Percentiles rank a stretch among this genome's conserved stretches.
Evolutionary conservation across 2,329 filamentous ascomycete genomes (phyloP).

Genomic region (Akanthomyces muscarius): DNA sequence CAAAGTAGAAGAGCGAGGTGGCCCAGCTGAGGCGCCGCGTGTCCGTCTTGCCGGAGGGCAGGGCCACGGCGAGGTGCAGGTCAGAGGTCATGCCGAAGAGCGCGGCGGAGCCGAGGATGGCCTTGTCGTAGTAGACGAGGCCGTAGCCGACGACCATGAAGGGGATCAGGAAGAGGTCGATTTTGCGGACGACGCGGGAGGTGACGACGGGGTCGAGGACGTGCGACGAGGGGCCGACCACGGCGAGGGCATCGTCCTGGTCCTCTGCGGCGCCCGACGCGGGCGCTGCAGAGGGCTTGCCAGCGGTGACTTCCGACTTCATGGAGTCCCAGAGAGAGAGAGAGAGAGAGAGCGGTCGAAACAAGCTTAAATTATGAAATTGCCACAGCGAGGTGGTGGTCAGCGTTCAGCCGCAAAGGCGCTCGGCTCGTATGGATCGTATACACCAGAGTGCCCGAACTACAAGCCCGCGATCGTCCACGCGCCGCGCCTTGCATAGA

Average conservation of each 20-base stretch:
- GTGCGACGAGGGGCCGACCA: slow-evolving; percentile 55
- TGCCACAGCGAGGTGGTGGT: not conserved
- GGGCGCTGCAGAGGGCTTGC: not conserved
- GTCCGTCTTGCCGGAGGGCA: slow-evolving; percentile 40
- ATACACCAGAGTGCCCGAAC: not conserved
- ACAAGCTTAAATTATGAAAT: not conserved
- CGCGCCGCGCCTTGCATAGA: not conserved
- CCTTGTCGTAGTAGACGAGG: slow-evolving; percentile 49
- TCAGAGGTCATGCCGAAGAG: slow-evolving; percentile 75
- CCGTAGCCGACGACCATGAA: slow-evolving; percentile 57
- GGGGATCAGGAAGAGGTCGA: slow-evolving; percentile 64
- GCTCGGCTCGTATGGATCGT: slow-evolving; percentile 5
- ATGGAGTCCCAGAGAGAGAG: too few species aligned
- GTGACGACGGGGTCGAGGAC: slow-evolving; percentile 52
- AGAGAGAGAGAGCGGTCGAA: not conserved
- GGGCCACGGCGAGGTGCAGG: slow-evolving; percentile 53
- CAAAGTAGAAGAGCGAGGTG: slow-evolving; percentile 76
- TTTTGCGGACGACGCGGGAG: slow-evolving; percentile 58
- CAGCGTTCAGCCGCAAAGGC: not conserved
- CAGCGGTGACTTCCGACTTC: not conserved
- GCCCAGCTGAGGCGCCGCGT: slow-evolving; percentile 71
- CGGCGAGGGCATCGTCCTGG: slow-evolving; percentile 50
- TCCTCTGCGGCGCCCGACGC: not conserved
- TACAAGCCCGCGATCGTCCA: not conserved
- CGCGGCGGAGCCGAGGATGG: slow-evolving; percentile 67